These are phyloP conservation scores for Talaromyces sp. DNA, from an alignment of 2,329 filamentous ascomycete species.

Conservation along the genomic window DNA sequence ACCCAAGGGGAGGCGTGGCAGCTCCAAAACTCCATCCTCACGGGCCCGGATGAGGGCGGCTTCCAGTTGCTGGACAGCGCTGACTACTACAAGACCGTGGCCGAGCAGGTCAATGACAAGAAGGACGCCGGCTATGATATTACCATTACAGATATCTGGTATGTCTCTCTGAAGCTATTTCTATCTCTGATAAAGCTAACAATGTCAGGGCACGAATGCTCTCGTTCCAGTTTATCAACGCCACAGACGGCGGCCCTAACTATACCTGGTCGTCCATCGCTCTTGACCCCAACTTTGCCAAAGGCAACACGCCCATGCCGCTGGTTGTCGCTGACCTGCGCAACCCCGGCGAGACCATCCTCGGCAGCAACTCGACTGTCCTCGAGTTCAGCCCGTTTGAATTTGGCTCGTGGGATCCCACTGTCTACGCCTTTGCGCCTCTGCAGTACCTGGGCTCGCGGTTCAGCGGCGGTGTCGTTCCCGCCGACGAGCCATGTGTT, in stretches of 20 bases:
- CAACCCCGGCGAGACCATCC: constrained; percentile 54
- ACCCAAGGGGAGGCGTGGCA: constrained; percentile 53
- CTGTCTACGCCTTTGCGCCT: constrained; percentile 65
- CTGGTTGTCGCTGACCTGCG: constrained; percentile 67
- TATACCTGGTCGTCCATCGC: constrained; percentile 82
- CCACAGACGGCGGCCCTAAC: constrained; percentile 63
- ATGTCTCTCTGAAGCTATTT: constrained; percentile 8
- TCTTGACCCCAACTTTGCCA: constrained; percentile 55
- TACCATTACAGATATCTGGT: constrained; percentile 83
- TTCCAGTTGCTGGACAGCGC: constrained; percentile 43
- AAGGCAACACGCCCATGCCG: constrained; percentile 64
- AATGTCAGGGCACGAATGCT: constrained; percentile 61
- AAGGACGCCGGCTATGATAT: constrained; percentile 58
- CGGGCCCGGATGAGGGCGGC: constrained; percentile 47
- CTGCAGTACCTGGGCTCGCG: constrained; percentile 67
- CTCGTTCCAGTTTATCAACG: constrained; percentile 80
- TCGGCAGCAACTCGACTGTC: constrained; percentile 68
- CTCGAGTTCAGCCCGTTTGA: constrained; percentile 78
- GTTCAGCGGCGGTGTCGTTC: constrained; percentile 59
- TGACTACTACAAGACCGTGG: constrained; percentile 60
- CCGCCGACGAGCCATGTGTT: constrained; percentile 57
- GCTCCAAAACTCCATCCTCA: constrained; percentile 55
- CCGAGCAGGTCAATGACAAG: constrained; percentile 57
- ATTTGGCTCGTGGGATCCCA: constrained; percentile 71
- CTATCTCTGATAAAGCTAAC: not conserved